Conservation (phyloP, 2,329 filamentous ascomycete species). For the Curvularia hawaiiensis region DNA sequence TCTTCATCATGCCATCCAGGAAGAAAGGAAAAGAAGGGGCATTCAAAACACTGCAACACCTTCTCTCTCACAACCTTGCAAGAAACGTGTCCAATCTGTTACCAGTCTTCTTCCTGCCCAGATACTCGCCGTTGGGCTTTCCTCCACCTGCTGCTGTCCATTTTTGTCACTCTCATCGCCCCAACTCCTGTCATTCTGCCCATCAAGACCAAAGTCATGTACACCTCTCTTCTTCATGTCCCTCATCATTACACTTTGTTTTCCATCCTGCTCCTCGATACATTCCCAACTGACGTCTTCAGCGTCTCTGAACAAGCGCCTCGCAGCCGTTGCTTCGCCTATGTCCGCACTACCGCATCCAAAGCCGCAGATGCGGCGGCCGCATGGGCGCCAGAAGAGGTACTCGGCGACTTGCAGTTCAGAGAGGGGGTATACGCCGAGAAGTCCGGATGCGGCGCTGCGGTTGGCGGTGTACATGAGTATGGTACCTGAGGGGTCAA, state of each 20-base stretch:
- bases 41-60: conserved; percentile 24
- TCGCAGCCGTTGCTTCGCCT: conserved; percentile 40
- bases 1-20: not conserved
- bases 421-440: conserved; percentile 37
- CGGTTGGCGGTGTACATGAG: conserved; percentile 41
- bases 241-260: not conserved
- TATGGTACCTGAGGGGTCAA: conserved; percentile 36
- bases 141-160: not conserved
- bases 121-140: conserved; percentile 2
- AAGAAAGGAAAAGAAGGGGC: not conserved
- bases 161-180: not conserved
- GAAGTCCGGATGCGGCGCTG: conserved; percentile 31
- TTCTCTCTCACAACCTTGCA: conserved; percentile 26
- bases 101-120: conserved; percentile 23
- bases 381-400: conserved; percentile 45
- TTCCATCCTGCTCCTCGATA: not conserved
- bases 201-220: conserved; percentile 8
- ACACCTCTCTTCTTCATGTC: not conserved
- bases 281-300: conserved; percentile 20
- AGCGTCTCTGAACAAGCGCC: conserved; percentile 35
- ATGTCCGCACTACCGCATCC: conserved; percentile 36
- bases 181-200: not conserved
- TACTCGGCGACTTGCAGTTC: conserved; percentile 45
- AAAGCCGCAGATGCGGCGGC: conserved; percentile 36
- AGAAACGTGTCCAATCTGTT: conserved; percentile 21